A percentile compares a stretch with the other conserved stretches of the same genome.
phyloP scores from a whole-genome alignment of 2,329 filamentous ascomycete genomes.

The Fusarium sp. region DNA sequence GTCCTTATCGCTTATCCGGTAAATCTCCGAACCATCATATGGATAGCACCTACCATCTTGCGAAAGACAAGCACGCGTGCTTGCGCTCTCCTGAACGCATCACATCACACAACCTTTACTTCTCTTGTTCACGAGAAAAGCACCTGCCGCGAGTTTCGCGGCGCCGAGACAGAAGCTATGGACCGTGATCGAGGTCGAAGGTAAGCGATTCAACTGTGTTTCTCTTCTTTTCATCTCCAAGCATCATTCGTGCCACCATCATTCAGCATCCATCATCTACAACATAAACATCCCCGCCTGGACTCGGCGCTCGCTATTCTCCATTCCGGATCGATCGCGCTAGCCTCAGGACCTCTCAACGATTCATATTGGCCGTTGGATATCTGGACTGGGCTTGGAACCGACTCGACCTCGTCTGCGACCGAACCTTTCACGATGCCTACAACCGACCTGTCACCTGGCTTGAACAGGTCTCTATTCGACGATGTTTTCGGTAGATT shows the following conservation, averaged over 20 bases:
- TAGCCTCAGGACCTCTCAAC: neutral
- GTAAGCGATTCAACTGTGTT: conserved; percentile 41
- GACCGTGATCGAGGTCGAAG: conserved; percentile 54
- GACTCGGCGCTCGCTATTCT: neutral
- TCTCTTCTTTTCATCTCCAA: conserved; percentile 14
- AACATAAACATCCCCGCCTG: neutral
- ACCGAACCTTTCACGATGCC: conserved; percentile 7
- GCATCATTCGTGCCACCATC: conserved; percentile 25
- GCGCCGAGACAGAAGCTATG: conserved; percentile 39
- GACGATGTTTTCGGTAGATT: neutral
- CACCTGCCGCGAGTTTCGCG: conserved; percentile 20
- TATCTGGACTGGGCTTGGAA: neutral
- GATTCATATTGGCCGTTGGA: neutral
- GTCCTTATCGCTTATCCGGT: conserved; percentile 38
- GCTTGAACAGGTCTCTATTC: neutral
- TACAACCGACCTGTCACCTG: neutral
- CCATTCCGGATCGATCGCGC: conserved; percentile 5
- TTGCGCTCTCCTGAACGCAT: conserved; percentile 31
- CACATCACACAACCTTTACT: conserved; percentile 5
- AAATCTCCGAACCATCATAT: conserved; percentile 40
- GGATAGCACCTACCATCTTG: conserved; percentile 25
- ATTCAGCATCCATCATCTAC: conserved; percentile 4
- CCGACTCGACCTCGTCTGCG: neutral
- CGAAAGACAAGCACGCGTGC: conserved; percentile 36
- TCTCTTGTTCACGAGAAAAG: conserved; percentile 5